phyloP scores from a whole-genome alignment of 345 rosid species.

The Boechera stricta region DNA sequence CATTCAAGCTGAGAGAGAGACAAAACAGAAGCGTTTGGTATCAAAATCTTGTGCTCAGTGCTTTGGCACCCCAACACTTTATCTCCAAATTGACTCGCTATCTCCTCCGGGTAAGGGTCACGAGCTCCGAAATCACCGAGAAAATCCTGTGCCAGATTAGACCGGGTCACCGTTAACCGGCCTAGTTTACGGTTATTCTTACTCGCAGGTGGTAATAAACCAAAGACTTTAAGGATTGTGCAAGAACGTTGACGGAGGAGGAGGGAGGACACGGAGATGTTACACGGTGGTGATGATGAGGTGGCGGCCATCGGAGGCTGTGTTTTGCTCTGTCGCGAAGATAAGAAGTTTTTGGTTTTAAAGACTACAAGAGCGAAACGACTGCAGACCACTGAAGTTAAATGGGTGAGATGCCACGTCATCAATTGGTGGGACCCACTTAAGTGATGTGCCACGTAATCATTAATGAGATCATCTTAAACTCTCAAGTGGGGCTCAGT shows the following conservation, averaged over 20 bases:
- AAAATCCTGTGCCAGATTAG: slow-evolving; percentile 40
- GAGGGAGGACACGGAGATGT: slow-evolving; percentile 37
- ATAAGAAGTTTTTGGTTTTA: slow-evolving; percentile 6
- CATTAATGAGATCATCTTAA: neutral
- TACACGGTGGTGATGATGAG: slow-evolving; percentile 45
- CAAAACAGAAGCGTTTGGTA: slow-evolving; percentile 71
- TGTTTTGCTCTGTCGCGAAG: slow-evolving; percentile 24
- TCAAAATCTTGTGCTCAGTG: slow-evolving; percentile 90
- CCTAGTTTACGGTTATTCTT: slow-evolving; percentile 10
- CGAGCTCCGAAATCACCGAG: slow-evolving; percentile 46
- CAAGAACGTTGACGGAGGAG: slow-evolving; percentile 39
- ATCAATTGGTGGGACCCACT: neutral
- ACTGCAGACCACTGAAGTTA: slow-evolving; percentile 30
- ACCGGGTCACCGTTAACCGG: slow-evolving; percentile 37
- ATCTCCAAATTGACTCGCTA: slow-evolving; percentile 82
- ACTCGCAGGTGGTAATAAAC: slow-evolving; percentile 15
- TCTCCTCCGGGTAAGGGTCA: slow-evolving; percentile 56
- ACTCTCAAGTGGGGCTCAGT: neutral
- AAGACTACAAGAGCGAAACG: neutral
- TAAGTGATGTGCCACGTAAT: neutral
- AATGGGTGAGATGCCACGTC: slow-evolving; percentile 25
- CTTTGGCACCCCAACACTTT: slow-evolving; percentile 68
- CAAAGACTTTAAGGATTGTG: slow-evolving; percentile 25
- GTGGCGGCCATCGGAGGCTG: slow-evolving; percentile 45
- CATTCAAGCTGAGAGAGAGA: slow-evolving; percentile 73